Evolutionary conservation across 345 rosid genomes (phyloP).

Genomic region (Hibiscus tridactylites): DNA sequence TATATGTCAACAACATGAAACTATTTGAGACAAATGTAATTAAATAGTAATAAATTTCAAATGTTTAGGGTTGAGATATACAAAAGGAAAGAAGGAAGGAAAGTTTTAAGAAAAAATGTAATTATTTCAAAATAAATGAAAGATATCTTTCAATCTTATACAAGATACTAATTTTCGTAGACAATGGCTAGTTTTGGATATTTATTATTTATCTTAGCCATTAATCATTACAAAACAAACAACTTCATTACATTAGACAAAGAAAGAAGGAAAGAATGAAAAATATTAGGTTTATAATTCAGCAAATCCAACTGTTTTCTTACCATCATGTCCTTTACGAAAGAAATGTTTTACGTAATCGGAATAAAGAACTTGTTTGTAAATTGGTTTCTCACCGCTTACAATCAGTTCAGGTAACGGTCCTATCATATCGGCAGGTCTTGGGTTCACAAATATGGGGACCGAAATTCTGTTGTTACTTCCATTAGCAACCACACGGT

Average conservation of each 20-base stretch:
- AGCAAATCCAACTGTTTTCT: conserved; percentile 13
- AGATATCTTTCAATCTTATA: not conserved
- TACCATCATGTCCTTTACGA: conserved; percentile 20
- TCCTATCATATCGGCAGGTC: conserved; percentile 8
- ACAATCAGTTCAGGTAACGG: conserved; percentile 12
- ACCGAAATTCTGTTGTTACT: conserved; percentile 19
- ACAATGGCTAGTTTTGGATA: not conserved
- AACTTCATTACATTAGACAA: not conserved
- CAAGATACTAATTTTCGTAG: not conserved
- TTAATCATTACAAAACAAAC: not conserved
- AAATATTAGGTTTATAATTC: not conserved
- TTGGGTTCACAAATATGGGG: conserved; percentile 19
- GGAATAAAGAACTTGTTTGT: conserved; percentile 16
- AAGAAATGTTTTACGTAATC: conserved; percentile 16
- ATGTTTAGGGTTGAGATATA: too few relatives aligned
- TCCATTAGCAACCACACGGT: conserved; percentile 12
- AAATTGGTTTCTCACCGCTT: conserved; percentile 4
- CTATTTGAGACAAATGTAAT: not conserved
- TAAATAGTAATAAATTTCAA: too few relatives aligned
- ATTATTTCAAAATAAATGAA: not conserved
- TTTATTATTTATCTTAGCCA: not conserved
- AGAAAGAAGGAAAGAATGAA: not conserved
- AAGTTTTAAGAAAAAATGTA: too few relatives aligned
- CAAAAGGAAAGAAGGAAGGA: too few relatives aligned
- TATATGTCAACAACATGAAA: too few relatives aligned